Conservation (phyloP, 108 stramenopile species). For the Nitzschia palea region DNA sequence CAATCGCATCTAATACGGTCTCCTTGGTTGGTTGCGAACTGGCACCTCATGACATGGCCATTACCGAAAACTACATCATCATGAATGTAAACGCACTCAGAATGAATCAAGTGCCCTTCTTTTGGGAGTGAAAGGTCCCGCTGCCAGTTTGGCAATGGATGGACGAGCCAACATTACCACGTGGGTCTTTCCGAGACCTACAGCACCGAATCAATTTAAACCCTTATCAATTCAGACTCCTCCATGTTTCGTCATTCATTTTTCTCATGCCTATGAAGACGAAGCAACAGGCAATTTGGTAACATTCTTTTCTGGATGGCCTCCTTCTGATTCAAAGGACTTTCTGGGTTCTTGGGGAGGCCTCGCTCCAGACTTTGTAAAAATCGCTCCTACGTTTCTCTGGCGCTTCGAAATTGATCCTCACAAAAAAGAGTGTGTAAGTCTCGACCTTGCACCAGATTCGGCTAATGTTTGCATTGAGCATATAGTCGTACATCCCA, state of each 20-base stretch:
- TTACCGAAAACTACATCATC: conserved; percentile 54
- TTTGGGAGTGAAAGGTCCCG: conserved; percentile 47
- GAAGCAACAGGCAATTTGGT: conserved; percentile 53
- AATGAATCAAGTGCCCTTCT: conserved; percentile 45
- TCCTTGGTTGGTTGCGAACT: conserved; percentile 30
- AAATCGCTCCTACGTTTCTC: conserved; percentile 46
- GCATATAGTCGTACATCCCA: conserved; percentile 55
- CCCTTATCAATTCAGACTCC: conserved; percentile 53
- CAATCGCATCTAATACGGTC: conserved; percentile 40
- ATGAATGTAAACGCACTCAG: conserved; percentile 48
- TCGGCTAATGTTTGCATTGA: conserved; percentile 50
- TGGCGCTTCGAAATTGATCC: conserved; percentile 63
- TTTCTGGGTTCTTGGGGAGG: conserved; percentile 76
- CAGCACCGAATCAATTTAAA: conserved; percentile 38
- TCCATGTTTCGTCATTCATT: conserved; percentile 63
- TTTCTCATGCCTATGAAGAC: conserved; percentile 65
- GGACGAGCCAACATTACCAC: conserved; percentile 39
- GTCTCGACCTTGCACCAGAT: conserved; percentile 45
- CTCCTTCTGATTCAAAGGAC: conserved; percentile 52
- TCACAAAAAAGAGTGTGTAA: conserved; percentile 24
- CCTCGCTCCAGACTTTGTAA: conserved; percentile 50
- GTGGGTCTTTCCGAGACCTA: conserved; percentile 52
- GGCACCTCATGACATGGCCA: conserved; percentile 63
- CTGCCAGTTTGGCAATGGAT: conserved; percentile 54
- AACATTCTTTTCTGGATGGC: conserved; percentile 63